Conservation (phyloP, 2,329 filamentous ascomycete genomes). For the Stagonosporopsis chrysanthemi region DNA sequence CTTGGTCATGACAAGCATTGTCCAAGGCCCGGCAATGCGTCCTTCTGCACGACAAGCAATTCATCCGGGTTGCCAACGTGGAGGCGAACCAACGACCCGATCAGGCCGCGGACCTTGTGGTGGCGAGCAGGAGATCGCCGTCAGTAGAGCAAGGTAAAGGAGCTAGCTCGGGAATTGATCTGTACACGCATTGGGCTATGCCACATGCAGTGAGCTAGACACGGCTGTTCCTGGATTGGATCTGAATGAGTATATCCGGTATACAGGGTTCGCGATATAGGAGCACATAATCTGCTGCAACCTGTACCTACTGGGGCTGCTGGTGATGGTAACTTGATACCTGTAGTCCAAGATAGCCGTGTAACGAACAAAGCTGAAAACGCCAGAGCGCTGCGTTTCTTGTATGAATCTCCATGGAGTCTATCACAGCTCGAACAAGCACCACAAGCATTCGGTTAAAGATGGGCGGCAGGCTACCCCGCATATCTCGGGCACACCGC, state of each 20-base stretch:
- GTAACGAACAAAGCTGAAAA: background rate
- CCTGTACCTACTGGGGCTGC: background rate
- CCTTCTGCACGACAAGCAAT: conserved; percentile 19
- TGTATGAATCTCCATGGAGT: background rate
- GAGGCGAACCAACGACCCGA: conserved; percentile 20
- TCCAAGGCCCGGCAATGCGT: conserved; percentile 8
- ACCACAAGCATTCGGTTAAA: conserved; percentile 7
- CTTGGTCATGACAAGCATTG: conserved; percentile 12
- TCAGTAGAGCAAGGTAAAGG: conserved; percentile 31
- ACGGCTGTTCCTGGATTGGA: conserved; percentile 11
- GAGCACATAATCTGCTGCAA: background rate
- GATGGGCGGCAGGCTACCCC: conserved; percentile 6
- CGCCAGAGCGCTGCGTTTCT: background rate
- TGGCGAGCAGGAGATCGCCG: conserved; percentile 21
- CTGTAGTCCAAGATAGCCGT: background rate
- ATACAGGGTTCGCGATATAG: background rate
- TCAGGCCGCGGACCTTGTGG: conserved; percentile 14
- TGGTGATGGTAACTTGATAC: background rate
- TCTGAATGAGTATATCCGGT: conserved; percentile 10
- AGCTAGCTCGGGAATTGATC: conserved; percentile 4
- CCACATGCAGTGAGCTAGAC: conserved; percentile 2
- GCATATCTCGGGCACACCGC: conserved; percentile 12
- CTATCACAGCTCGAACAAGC: background rate
- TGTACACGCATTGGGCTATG: conserved; percentile 2
- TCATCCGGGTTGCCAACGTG: conserved; percentile 22